Conservation (phyloP, 768 basidiomycete species). For the Termitomyces sp. region DNA sequence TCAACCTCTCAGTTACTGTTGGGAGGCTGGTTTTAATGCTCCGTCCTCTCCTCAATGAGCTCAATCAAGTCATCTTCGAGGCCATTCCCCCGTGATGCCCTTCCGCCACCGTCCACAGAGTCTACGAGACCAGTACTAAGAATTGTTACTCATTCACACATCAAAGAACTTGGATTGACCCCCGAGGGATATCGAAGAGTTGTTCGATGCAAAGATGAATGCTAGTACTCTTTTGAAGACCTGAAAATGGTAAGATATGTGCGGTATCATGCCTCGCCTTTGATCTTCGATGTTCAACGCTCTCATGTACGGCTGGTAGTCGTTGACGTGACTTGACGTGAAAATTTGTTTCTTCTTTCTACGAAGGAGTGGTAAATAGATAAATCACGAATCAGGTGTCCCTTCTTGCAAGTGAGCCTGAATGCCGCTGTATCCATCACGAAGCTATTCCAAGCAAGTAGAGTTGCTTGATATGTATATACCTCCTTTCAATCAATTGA, state of each 20-base stretch:
- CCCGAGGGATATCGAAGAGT: constrained; percentile 90
- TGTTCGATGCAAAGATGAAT: constrained; percentile 84
- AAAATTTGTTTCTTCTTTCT: no score
- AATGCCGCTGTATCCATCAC: not conserved
- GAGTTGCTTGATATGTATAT: no score
- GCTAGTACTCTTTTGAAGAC: not conserved
- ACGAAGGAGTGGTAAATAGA: no score
- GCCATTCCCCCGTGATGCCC: not conserved
- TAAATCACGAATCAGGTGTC: no score
- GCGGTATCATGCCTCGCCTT: no score
- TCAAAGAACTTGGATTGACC: constrained; percentile 89
- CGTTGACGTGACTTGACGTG: no score
- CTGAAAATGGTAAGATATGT: not conserved
- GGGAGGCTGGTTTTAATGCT: not conserved
- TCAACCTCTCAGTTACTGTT: no score
- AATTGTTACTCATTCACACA: constrained; percentile 91
- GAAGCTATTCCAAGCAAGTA: no score
- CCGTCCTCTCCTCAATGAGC: constrained; percentile 22
- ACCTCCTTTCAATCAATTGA: no score
- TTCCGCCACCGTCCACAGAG: not conserved
- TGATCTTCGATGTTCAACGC: no score
- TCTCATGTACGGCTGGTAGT: no score
- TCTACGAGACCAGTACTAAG: constrained; percentile 27
- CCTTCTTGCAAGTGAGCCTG: no score
- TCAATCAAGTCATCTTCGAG: not conserved